Evolutionary conservation across 164 flowering plant species (phyloP).

Genomic region (Euptelea pleiosperma): DNA sequence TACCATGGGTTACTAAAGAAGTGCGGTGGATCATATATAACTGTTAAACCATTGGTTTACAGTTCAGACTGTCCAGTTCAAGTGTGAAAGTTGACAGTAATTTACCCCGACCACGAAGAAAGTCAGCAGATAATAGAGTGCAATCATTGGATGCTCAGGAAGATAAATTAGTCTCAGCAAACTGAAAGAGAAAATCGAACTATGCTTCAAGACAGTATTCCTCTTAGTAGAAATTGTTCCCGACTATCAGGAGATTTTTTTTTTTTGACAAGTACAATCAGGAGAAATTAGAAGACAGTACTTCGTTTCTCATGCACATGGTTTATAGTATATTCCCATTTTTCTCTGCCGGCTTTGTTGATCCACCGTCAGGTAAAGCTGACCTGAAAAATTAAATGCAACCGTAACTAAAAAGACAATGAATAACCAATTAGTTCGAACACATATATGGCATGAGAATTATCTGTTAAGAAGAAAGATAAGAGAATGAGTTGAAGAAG

Average conservation of each 20-base stretch:
- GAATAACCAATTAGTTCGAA: not conserved
- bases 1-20: not conserved
- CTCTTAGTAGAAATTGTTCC: too few relatives aligned
- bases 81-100: too few relatives aligned
- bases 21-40: slow-evolving; percentile 3
- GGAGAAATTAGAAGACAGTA: not conserved
- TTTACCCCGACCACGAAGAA: too few relatives aligned
- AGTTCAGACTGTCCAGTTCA: too few relatives aligned
- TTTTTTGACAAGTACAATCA: too few relatives aligned
- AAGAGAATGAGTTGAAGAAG: not conserved
- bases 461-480: not conserved
- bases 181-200: too few relatives aligned
- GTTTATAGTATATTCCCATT: not conserved
- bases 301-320: not conserved
- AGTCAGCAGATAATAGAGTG: too few relatives aligned
- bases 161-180: not conserved
- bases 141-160: not conserved
- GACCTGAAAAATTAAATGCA: not conserved
- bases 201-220: too few relatives aligned
- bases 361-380: not conserved
- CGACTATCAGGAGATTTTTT: too few relatives aligned
- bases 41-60: not conserved
- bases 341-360: not conserved
- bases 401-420: not conserved
- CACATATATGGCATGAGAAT: not conserved